A percentile compares a stretch with the other conserved stretches of the same genome.
Conservation (phyloP, 192 early-diverging fungal genomes). For the Lobulomyces angularis region DNA sequence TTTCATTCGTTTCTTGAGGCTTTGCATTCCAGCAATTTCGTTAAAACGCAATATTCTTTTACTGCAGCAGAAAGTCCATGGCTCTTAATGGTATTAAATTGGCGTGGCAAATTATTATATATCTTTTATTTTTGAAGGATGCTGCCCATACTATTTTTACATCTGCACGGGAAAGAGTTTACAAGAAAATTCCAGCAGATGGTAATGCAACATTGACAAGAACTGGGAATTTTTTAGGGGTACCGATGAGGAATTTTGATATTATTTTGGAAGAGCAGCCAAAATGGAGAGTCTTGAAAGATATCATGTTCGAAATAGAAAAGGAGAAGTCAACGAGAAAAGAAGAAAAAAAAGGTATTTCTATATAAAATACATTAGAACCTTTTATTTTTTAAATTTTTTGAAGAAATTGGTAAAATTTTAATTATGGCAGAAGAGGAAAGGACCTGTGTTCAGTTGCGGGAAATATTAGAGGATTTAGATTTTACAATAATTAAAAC, state of each 20-base stretch:
- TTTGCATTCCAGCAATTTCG: constrained; percentile 46
- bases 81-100: constrained; percentile 66
- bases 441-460: constrained; percentile 49
- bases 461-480: constrained; percentile 22
- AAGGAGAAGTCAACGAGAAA: constrained; percentile 24
- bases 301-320: constrained; percentile 73
- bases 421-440: constrained; percentile 62
- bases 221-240: neutral
- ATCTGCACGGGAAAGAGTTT: constrained; percentile 41
- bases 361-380: neutral
- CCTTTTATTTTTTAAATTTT: neutral
- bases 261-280: constrained; percentile 82
- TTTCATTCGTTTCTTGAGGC: constrained; percentile 80
- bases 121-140: constrained; percentile 30
- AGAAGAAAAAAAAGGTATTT: constrained; percentile 13
- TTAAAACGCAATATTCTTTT: no score
- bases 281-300: constrained; percentile 67
- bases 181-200: constrained; percentile 10
- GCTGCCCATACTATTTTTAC: constrained; percentile 70
- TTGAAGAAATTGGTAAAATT: constrained; percentile 29
- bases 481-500: constrained; percentile 20
- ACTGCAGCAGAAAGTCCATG: constrained; percentile 64
- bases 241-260: constrained; percentile 22
- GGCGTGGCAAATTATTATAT: no score
- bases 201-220: constrained; percentile 5